phyloP scores from a whole-genome alignment of 2,329 filamentous ascomycete genomes.

The Neonectria hederae region DNA sequence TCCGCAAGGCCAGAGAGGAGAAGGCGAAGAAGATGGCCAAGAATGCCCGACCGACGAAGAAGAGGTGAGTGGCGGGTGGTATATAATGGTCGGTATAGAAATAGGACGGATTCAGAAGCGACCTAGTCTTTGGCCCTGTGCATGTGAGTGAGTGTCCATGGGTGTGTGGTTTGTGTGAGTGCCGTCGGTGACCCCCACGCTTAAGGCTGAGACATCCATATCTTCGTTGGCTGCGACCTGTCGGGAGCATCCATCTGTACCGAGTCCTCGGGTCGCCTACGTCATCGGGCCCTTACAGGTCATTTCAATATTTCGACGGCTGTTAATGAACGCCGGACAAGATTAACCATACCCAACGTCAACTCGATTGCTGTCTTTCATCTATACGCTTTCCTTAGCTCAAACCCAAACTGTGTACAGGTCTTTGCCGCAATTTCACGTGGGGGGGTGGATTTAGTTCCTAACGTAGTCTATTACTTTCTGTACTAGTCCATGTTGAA shows the following conservation, averaged over 20 bases:
- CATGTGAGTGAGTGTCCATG: background rate
- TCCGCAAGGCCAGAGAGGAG: conserved; percentile 81
- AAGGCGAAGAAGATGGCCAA: conserved; percentile 83
- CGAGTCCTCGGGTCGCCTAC: conserved; percentile 11
- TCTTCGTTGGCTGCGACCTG: background rate
- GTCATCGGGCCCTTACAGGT: background rate
- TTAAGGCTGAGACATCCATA: conserved; percentile 18
- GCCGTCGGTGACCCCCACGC: conserved; percentile 17
- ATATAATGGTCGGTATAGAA: background rate
- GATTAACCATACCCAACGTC: background rate
- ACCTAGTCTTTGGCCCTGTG: background rate
- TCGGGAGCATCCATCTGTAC: conserved; percentile 9
- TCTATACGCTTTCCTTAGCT: background rate
- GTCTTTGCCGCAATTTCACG: background rate
- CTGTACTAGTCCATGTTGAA: conserved; percentile 28
- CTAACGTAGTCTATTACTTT: conserved; percentile 29
- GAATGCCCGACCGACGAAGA: conserved; percentile 83
- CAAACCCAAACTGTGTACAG: background rate
- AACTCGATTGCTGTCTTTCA: too few relatives aligned
- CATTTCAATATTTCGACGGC: background rate
- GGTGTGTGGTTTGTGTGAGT: background rate
- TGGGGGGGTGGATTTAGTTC: background rate
- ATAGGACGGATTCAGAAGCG: background rate
- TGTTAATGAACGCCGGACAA: background rate
- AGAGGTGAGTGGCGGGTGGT: conserved; percentile 44